phyloP scores from a whole-genome alignment of 2,329 filamentous ascomycete species.

The Colletotrichum limetticola region DNA sequence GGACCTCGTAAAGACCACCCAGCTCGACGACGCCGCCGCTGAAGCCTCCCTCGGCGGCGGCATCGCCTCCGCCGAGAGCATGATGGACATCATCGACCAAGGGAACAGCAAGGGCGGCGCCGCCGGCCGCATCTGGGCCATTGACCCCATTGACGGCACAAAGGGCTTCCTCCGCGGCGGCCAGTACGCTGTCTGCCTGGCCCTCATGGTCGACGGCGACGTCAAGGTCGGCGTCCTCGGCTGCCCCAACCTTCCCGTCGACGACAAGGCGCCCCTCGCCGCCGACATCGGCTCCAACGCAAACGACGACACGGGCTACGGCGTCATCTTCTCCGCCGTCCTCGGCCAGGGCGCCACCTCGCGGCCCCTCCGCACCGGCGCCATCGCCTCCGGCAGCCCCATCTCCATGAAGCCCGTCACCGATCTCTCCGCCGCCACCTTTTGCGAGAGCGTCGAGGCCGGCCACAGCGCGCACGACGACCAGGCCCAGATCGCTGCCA shows the following conservation, averaged over 20 bases:
- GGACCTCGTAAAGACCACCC: constrained; percentile 80
- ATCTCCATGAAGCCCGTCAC: constrained; percentile 85
- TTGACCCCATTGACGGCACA: constrained; percentile 97
- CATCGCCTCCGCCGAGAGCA: constrained; percentile 71
- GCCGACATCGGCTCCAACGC: constrained; percentile 79
- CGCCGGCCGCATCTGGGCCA: constrained; percentile 88
- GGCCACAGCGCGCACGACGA: constrained; percentile 91
- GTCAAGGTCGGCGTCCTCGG: constrained; percentile 95
- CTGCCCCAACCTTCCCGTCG: constrained; percentile 93
- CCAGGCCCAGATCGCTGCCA: constrained; percentile 84
- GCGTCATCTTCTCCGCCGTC: constrained; percentile 90
- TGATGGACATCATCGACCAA: constrained; percentile 74
- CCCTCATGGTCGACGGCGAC: constrained; percentile 89
- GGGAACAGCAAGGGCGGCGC: constrained; percentile 77
- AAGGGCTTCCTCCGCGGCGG: constrained; percentile 96
- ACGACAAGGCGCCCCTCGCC: constrained; percentile 78
- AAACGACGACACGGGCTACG: constrained; percentile 78
- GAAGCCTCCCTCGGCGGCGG: constrained; percentile 77
- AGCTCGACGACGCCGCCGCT: constrained; percentile 73
- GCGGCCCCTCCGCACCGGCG: constrained; percentile 72
- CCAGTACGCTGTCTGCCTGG: constrained; percentile 96
- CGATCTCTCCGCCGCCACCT: constrained; percentile 83
- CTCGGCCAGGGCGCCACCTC: constrained; percentile 83
- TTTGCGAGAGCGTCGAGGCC: constrained; percentile 97
- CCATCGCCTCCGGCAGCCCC: constrained; percentile 59